Conservation (phyloP, 768 basidiomycete genomes). For the Crepidotus variabilis region DNA sequence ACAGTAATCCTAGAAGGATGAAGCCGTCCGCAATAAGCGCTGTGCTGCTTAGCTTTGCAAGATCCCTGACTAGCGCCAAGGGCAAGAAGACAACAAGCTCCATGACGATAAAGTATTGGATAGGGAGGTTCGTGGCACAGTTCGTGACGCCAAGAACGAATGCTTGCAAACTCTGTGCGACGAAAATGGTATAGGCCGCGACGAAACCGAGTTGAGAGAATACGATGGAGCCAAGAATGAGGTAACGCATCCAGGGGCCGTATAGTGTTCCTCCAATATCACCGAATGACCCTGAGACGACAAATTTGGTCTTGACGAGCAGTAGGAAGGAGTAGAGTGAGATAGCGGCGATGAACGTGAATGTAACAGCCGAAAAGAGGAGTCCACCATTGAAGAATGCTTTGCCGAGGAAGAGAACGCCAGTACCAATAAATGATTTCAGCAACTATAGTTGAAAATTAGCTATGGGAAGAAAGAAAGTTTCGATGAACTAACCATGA, state of each 20-base stretch:
- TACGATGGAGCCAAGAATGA: slow-evolving; percentile 83
- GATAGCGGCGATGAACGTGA: slow-evolving; percentile 78
- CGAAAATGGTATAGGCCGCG: slow-evolving; percentile 91
- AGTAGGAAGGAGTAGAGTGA: slow-evolving; percentile 94
- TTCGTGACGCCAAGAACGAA: slow-evolving; percentile 81
- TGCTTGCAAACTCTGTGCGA: slow-evolving; percentile 86
- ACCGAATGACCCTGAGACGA: slow-evolving; percentile 90
- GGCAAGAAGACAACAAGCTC: slow-evolving; percentile 89
- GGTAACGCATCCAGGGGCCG: slow-evolving; percentile 89
- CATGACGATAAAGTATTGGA: slow-evolving; percentile 77
- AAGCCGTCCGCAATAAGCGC: slow-evolving; percentile 93
- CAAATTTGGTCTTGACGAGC: slow-evolving; percentile 81
- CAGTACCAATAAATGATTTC: slow-evolving; percentile 94
- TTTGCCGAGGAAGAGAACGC: slow-evolving; percentile 93
- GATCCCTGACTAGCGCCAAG: slow-evolving; percentile 82
- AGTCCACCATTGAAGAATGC: slow-evolving; percentile 96
- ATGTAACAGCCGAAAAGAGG: slow-evolving; percentile 77
- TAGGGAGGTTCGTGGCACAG: slow-evolving; percentile 62
- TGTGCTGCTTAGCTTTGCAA: slow-evolving; percentile 91
- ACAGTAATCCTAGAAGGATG: slow-evolving; percentile 83
- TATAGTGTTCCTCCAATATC: slow-evolving; percentile 94
- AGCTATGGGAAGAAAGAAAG: not conserved
- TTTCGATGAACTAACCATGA: slow-evolving; percentile 64
- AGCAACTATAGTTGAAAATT: slow-evolving; percentile 51
- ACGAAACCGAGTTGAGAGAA: slow-evolving; percentile 90